phyloP scores from a whole-genome alignment of 352 stramenopile species.

The Globisporangium apiculatum region DNA sequence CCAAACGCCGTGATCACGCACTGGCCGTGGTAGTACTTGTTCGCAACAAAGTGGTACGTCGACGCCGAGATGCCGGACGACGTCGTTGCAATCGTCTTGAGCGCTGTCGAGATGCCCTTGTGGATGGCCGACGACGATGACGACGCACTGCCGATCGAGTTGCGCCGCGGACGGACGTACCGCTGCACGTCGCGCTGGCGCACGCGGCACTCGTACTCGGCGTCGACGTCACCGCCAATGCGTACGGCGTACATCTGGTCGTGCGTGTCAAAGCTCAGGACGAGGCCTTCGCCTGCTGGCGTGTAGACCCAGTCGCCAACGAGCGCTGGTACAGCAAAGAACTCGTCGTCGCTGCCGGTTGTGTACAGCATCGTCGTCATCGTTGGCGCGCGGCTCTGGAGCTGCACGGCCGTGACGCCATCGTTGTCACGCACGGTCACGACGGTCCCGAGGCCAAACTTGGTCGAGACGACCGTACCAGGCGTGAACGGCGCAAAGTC shows the following conservation, averaged over 20 bases:
- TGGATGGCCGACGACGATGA: slow-evolving; percentile 32
- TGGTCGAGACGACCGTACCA: slow-evolving; percentile 46
- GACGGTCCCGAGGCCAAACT: slow-evolving; percentile 60
- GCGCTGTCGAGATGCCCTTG: slow-evolving; percentile 32
- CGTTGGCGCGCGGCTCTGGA: slow-evolving; percentile 33
- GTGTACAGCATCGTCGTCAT: slow-evolving; percentile 36
- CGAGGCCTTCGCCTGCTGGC: slow-evolving; percentile 40
- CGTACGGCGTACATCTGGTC: slow-evolving; percentile 50
- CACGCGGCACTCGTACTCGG: slow-evolving; percentile 32
- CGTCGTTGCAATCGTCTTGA: slow-evolving; percentile 57
- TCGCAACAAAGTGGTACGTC: slow-evolving; percentile 52
- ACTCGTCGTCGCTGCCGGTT: slow-evolving; percentile 29
- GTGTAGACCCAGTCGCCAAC: slow-evolving; percentile 50
- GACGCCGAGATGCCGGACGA: slow-evolving; percentile 39
- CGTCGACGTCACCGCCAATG: slow-evolving; percentile 23
- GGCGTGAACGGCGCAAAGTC: slow-evolving; percentile 30
- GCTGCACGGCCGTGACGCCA: slow-evolving; percentile 37
- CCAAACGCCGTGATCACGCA: slow-evolving; percentile 69
- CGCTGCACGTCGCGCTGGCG: slow-evolving; percentile 33
- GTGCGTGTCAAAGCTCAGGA: slow-evolving; percentile 40
- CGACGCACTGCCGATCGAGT: slow-evolving; percentile 21
- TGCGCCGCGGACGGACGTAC: slow-evolving; percentile 23
- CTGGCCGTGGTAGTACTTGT: slow-evolving; percentile 66
- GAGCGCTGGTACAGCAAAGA: slow-evolving; percentile 48
- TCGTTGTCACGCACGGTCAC: slow-evolving; percentile 39